Base-by-base conservation (phyloP, 495 filamentous ascomycete genomes). In the Aspergillus sclerotiicarbonarius region DNA sequence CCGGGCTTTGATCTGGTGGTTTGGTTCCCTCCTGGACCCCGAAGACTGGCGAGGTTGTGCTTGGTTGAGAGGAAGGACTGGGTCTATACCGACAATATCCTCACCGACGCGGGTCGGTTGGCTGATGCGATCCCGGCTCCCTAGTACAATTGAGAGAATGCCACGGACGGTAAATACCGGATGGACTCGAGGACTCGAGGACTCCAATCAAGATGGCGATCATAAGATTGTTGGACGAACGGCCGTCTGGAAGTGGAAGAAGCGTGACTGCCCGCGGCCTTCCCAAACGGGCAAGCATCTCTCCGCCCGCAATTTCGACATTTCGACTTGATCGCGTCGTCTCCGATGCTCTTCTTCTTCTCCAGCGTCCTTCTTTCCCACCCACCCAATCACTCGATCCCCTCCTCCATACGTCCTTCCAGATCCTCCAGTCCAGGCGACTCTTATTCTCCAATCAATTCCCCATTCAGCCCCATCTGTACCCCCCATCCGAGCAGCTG, bases 271-370 rank as follows among this genome's bases (percentile, higher is more conserved):
- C 25, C 25, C 25, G 25, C 25, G 37, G 37, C 7, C n/a, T 41
- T 3, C 8, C 37, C n/a, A 15, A 6, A 13, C 37, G 9, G 13
- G 12, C 37, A 4, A 6, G 37, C 25, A 41, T n/a, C n/a, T 41
- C 37, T 41, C 47, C 47, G 47, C 47, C 47, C 47, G 47, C 47
- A 50, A 33, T 50, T 18, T 50, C 47, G 25, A 50, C n/a, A 33
- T 50, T 18, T 50, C 47, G 25, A 50, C n/a, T 31, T 8, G 47
- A 31, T 50, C 29, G 47, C 20, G 29, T n/a, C 15, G 32, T 31
- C 47, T 50, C 29, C 29, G n/a, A 9, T 8, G 25, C 46, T 5
- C 19, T 49, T 49, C 47, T 18, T 6, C 13, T 3, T 16, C 47
- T 16, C n/a, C 47, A 32, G 13, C 25, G 0, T 32, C 20, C n/a